Evolutionary conservation across 2,329 filamentous ascomycete species (phyloP).

Genomic region (Pyrenochaeta sp.): DNA sequence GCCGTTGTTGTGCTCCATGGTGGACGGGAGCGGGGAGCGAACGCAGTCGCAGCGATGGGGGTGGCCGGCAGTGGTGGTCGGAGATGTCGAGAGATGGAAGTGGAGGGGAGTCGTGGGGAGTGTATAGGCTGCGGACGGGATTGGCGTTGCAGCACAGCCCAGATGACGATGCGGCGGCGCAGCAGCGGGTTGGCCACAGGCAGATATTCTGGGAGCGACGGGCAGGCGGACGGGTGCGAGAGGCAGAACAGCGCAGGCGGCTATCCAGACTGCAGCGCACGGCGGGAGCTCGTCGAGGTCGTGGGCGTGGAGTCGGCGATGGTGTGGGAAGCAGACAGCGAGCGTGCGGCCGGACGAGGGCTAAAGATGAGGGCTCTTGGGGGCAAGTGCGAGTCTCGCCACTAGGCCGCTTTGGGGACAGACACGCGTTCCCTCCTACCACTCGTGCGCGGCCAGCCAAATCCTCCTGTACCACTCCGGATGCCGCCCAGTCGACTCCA

Average conservation of each 20-base stretch:
- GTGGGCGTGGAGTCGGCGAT: constrained; percentile 11
- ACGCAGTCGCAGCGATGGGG: constrained; percentile 24
- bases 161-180: constrained; percentile 28
- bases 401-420: too few species aligned
- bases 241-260: constrained; percentile 10
- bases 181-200: constrained; percentile 14
- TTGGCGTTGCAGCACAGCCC: constrained; percentile 31
- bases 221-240: constrained; percentile 5
- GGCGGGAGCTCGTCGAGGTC: constrained; percentile 8
- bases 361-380: too few species aligned
- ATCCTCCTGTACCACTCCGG: too few species aligned
- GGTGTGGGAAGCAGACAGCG: constrained; percentile 2
- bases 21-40: constrained; percentile 26
- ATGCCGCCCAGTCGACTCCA: too few species aligned
- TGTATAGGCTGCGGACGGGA: constrained; percentile 20
- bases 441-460: too few species aligned
- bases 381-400: too few species aligned
- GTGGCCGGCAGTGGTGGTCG: constrained; percentile 9
- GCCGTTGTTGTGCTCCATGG: constrained; percentile 46
- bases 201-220: constrained; percentile 18
- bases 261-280: constrained; percentile 11
- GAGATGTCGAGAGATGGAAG: constrained; percentile 13
- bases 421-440: too few species aligned
- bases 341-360: constrained; percentile 16
- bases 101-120: constrained; percentile 15